phyloP scores from a whole-genome alignment of 2,329 filamentous ascomycete species.

The Didymella pinodella region DNA sequence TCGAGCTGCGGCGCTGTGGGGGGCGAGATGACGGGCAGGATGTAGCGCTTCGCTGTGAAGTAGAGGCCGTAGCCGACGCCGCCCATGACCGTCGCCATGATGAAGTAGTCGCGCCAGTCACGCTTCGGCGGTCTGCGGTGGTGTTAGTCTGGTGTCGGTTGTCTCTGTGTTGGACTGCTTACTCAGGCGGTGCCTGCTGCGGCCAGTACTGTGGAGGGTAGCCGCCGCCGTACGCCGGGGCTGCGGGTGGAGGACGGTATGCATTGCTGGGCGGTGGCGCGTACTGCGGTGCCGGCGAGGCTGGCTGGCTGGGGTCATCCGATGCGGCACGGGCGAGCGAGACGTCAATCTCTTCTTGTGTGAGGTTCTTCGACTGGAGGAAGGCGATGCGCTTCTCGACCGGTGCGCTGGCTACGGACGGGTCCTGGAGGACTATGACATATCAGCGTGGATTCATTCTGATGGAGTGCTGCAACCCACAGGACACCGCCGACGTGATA shows the following conservation, averaged over 20 bases:
- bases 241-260: constrained; percentile 57
- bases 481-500: constrained; percentile 75
- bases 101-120: constrained; percentile 99
- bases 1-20: constrained; percentile 93
- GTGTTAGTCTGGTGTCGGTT: constrained; percentile 23
- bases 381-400: constrained; percentile 93
- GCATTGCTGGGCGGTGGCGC: constrained; percentile 48
- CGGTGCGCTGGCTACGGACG: constrained; percentile 87
- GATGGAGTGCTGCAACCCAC: constrained; percentile 50
- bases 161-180: constrained; percentile 27
- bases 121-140: constrained; percentile 67
- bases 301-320: constrained; percentile 59
- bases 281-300: constrained; percentile 60
- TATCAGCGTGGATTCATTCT: constrained; percentile 24
- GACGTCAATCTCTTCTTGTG: constrained; percentile 89
- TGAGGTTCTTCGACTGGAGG: constrained; percentile 94
- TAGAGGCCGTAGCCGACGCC: constrained; percentile 91
- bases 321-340: constrained; percentile 76
- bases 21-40: constrained; percentile 88
- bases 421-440: constrained; percentile 85
- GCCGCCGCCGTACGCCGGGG: constrained; percentile 59
- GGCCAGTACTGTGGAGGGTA: constrained; percentile 62
- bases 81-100: constrained; percentile 95
- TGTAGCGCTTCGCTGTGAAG: constrained; percentile 85
- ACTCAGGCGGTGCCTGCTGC: constrained; percentile 64